phyloP scores from a whole-genome alignment of 2,329 filamentous ascomycete species.

The Alternaria gaisen region DNA sequence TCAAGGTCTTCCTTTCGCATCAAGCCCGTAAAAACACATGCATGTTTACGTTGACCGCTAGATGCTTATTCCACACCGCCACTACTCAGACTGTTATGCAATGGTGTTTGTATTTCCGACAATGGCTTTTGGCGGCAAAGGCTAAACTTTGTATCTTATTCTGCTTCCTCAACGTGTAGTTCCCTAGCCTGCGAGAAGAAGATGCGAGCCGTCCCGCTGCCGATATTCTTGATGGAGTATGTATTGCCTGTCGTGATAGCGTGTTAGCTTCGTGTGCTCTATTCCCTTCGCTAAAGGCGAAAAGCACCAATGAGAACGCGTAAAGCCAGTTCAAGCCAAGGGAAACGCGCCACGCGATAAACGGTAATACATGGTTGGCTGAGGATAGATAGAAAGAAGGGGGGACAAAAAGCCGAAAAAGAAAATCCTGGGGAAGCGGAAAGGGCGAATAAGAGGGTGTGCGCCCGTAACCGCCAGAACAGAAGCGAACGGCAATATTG shows the following conservation, averaged over 20 bases:
- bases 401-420: neutral
- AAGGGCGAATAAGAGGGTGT: neutral
- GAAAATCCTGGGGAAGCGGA: neutral
- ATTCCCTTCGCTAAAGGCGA: neutral
- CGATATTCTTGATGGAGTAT: slow-evolving; percentile 88
- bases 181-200: slow-evolving; percentile 94
- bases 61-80: neutral
- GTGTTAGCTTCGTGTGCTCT: slow-evolving; percentile 19
- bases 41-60: slow-evolving; percentile 1
- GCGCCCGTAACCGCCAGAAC: slow-evolving; percentile 3
- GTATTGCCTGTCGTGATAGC: slow-evolving; percentile 74
- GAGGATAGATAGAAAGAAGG: no score
- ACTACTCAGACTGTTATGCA: neutral
- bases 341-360: neutral
- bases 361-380: neutral
- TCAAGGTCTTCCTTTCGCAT: neutral
- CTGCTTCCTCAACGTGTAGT: slow-evolving; percentile 24
- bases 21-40: neutral
- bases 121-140: no score
- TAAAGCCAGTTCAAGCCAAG: neutral
- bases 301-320: neutral
- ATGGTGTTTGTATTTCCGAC: neutral
- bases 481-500: slow-evolving; percentile 25
- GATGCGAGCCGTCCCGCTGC: slow-evolving; percentile 74
- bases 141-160: neutral